These are phyloP conservation scores for Pseudovirgaria hyperparasitica DNA, from an alignment of 2,329 filamentous ascomycete species.

Conservation along the genomic window DNA sequence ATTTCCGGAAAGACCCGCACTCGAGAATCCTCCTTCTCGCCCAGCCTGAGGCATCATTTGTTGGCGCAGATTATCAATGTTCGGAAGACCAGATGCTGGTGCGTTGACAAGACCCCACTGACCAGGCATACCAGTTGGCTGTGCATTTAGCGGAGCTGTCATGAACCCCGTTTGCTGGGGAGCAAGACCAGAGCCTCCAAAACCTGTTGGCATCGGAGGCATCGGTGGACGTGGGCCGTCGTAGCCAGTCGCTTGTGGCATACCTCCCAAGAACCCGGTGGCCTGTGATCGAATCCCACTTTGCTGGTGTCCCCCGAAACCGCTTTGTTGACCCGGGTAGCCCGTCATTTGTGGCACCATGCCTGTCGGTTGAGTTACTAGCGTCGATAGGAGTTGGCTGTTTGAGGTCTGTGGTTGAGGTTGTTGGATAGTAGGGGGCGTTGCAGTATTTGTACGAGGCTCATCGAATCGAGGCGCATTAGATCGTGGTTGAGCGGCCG, in stretches of 20 bases:
- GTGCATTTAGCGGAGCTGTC: slow-evolving; percentile 61
- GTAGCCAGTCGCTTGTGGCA: slow-evolving; percentile 68
- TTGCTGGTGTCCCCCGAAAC: no score
- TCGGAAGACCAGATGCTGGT: slow-evolving; percentile 76
- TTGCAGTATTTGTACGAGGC: slow-evolving; percentile 34
- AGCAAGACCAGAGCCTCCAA: slow-evolving; percentile 32
- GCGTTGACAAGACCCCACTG: slow-evolving; percentile 99
- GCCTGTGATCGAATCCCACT: slow-evolving; percentile 52
- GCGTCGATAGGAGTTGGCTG: slow-evolving; percentile 42
- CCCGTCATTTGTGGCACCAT: slow-evolving; percentile 43
- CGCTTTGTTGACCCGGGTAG: slow-evolving; percentile 34
- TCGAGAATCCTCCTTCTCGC: slow-evolving; percentile 76
- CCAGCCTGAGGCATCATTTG: slow-evolving; percentile 97
- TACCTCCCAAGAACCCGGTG: slow-evolving; percentile 45
- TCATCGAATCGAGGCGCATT: slow-evolving; percentile 62
- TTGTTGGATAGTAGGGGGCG: slow-evolving; percentile 37
- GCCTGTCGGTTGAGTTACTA: slow-evolving; percentile 36
- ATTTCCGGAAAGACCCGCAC: slow-evolving; percentile 78
- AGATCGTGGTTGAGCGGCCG: slow-evolving; percentile 38
- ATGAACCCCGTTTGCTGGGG: slow-evolving; percentile 53
- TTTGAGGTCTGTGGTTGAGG: slow-evolving; percentile 57
- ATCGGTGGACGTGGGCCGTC: slow-evolving; percentile 67
- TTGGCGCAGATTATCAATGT: slow-evolving; percentile 82
- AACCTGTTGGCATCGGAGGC: slow-evolving; percentile 58
- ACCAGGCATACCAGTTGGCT: slow-evolving; percentile 83